These are phyloP conservation scores for Kwoniella mangroviensis DNA, from an alignment of 768 basidiomycete species.

Conservation along the genomic window DNA sequence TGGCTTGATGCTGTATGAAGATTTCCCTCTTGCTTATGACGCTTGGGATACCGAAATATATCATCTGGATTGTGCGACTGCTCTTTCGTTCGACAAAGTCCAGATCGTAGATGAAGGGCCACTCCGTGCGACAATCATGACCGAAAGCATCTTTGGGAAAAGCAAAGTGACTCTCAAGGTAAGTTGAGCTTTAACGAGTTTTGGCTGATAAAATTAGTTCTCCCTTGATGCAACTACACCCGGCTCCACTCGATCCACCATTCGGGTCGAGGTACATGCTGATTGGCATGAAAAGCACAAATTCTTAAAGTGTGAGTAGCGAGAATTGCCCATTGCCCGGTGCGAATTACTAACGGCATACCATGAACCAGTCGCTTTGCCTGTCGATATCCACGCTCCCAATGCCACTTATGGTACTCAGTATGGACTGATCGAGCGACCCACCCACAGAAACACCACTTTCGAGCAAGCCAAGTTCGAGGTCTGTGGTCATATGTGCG, in stretches of 20 bases:
- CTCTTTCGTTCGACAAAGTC: conserved; percentile 30
- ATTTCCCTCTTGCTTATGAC: conserved; percentile 37
- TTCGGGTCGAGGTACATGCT: conserved; percentile 81
- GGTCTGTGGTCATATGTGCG: conserved; percentile 85
- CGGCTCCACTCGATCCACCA: conserved; percentile 68
- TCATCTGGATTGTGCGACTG: conserved; percentile 28
- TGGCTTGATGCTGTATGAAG: conserved; percentile 44
- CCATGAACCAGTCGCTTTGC: conserved; percentile 67
- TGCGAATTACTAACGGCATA: neutral
- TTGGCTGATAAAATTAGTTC: conserved; percentile 62
- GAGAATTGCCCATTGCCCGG: neutral
- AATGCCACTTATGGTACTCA: conserved; percentile 90
- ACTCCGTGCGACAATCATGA: conserved; percentile 8
- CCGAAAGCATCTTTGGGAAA: conserved; percentile 13
- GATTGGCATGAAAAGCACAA: conserved; percentile 56
- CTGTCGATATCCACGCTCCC: conserved; percentile 77
- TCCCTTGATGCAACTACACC: conserved; percentile 75
- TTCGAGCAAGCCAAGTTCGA: conserved; percentile 78
- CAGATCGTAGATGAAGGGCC: conserved; percentile 17
- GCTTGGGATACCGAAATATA: conserved; percentile 46
- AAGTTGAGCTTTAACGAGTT: neutral
- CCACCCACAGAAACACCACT: conserved; percentile 92
- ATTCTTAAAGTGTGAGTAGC: conserved; percentile 42
- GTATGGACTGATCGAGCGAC: conserved; percentile 85
- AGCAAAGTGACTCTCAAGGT: conserved; percentile 21